Evolutionary conservation across 257 asterid genomes (phyloP), one percentile per base, ranked within the genome.

Genomic region (Nicotiana sylvestris): DNA sequence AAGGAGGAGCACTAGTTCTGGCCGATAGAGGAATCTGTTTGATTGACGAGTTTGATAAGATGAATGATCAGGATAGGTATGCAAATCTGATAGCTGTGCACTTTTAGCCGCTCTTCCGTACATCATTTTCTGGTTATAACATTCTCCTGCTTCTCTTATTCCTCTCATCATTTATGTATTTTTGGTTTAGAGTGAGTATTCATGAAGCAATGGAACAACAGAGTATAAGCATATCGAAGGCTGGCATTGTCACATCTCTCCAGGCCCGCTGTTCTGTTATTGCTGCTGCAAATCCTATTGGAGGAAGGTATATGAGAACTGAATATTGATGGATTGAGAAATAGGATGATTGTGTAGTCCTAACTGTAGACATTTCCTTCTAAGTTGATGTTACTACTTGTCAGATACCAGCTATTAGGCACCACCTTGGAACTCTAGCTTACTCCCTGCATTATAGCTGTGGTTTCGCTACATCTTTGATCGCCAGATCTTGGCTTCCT

Each of bases 131-230:
- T 82, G 35, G 17, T 85, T 58, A 82, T 43, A 33, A 27, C 79
- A 10, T 25, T 86, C 81, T 39, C 27, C 0, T 4, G 4, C 55
- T 29, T 76, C 53, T 67, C 17, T 15, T 62, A 16, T 76, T 9
- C 29, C 1, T 79, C 17, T 12, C 66, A 29, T 43, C 21, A 49
- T 49, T 46, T 30, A 2, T 46, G 16, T 49, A 46, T 66, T 39
- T 18, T 15, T 85, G 49, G 74, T 87, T 83, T 91, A 96, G 99
- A 90, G 99, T 96, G 81, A 96, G 99, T 86, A 94, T 94, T 85
- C 99, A 96, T 78, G 99, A 96, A 88, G 99, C 98, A 55, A 96
- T 94, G 99, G 99, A 96, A 87, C 99, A 96, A 89, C 99, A 96
- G 88, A 96, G 98, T 83, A 96, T 96, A 68, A 96, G 98, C 88